Evolutionary conservation across 1,139 yeast species (phyloP).

Genomic region (Cylindricascospora bacillispora): DNA sequence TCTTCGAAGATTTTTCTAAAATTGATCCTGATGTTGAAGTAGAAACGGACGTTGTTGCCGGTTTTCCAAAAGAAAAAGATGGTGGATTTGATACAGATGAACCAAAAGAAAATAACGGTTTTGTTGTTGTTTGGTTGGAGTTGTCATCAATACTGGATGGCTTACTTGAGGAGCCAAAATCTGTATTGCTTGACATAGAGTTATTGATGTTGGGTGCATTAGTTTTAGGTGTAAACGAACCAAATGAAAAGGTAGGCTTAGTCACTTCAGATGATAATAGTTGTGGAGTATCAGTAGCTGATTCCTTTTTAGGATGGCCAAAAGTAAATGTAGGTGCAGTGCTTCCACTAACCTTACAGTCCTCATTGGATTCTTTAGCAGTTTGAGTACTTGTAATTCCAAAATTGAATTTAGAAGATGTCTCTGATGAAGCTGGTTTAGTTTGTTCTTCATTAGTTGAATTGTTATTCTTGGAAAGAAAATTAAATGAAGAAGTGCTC

Average conservation of each 20-base stretch:
- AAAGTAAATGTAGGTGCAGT: slow-evolving; percentile 13
- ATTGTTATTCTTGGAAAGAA: not conserved
- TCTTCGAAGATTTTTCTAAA: slow-evolving; percentile 1
- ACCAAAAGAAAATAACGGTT: slow-evolving; percentile 26
- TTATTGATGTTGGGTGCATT: slow-evolving; percentile 5
- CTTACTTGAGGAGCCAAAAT: slow-evolving; percentile 17
- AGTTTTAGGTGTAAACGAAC: slow-evolving; percentile 3
- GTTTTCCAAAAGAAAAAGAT: slow-evolving; percentile 22
- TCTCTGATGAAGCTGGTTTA: too few species aligned
- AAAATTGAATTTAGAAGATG: too few species aligned
- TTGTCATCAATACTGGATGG: slow-evolving; percentile 4
- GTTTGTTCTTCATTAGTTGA: not conserved
- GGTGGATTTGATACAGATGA: slow-evolving; percentile 11
- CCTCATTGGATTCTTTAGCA: too few species aligned
- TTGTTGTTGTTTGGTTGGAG: slow-evolving; percentile 5
- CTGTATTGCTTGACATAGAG: slow-evolving; percentile 1
- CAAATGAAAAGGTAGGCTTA: slow-evolving; percentile 22
- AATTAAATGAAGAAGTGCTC: slow-evolving; percentile 14
- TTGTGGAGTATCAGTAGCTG: not conserved
- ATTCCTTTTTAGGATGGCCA: slow-evolving; percentile 5
- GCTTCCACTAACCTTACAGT: slow-evolving; percentile 4
- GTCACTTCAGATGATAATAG: slow-evolving; percentile 1
- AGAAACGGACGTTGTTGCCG: not conserved
- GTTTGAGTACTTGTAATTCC: too few species aligned
- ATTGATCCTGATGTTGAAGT: slow-evolving; percentile 14